phyloP scores from a whole-genome alignment of 2,329 filamentous ascomycete species.

The Nakataea oryzae region DNA sequence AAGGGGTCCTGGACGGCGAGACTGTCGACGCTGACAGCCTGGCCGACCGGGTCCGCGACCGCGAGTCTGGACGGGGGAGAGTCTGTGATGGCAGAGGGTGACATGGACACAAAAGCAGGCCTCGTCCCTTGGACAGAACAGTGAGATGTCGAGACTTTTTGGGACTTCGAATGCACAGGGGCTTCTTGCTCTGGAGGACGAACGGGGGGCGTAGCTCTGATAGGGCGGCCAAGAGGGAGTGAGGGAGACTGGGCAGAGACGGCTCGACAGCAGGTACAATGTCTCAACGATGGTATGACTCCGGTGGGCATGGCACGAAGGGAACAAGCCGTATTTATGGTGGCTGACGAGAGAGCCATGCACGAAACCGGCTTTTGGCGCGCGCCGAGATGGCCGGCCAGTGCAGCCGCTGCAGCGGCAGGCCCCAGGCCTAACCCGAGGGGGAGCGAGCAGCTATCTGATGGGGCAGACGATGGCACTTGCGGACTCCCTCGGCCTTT shows the following conservation, averaged over 20 bases:
- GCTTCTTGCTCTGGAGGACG: neutral
- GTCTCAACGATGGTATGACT: neutral
- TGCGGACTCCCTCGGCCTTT: neutral
- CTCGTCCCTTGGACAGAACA: neutral
- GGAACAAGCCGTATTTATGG: neutral
- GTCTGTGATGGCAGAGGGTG: constrained; percentile 46
- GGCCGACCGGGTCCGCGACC: constrained; percentile 28
- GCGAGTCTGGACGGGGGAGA: constrained; percentile 29
- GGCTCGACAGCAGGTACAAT: neutral
- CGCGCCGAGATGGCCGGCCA: neutral
- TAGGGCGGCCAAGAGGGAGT: neutral
- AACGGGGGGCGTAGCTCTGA: neutral
- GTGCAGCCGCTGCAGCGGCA: neutral
- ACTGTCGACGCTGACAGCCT: constrained; percentile 44
- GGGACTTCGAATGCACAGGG: neutral
- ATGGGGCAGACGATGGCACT: neutral
- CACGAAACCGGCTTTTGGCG: neutral
- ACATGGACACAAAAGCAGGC: constrained; percentile 33
- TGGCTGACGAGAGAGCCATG: neutral
- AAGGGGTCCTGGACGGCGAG: constrained; percentile 39
- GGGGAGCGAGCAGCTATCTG: neutral
- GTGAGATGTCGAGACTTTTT: neutral
- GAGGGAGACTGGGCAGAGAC: neutral
- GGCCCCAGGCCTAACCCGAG: neutral
- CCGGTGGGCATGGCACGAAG: neutral